These are phyloP conservation scores for Macrocystidia cucumis DNA, from an alignment of 1,284 basidiomycete genomes.

Conservation along the genomic window DNA sequence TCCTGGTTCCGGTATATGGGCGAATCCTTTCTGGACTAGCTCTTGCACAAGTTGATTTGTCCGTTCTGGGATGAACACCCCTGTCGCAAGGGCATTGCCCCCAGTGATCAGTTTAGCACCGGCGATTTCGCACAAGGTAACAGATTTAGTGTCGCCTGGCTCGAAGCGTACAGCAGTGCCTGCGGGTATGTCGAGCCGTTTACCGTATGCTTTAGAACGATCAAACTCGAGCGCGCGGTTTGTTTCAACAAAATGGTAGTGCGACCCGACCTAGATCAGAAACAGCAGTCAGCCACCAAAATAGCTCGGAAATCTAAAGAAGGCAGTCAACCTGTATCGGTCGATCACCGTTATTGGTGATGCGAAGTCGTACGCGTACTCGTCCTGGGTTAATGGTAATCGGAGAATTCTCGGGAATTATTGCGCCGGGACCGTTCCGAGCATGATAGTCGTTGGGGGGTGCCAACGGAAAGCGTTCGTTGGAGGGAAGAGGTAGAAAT, in stretches of 20 bases:
- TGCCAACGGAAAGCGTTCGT: constrained; percentile 54
- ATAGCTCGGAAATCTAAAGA: constrained; percentile 5
- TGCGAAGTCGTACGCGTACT: constrained; percentile 62
- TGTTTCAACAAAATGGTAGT: constrained; percentile 92
- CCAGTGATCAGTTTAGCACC: constrained; percentile 72
- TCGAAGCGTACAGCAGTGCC: constrained; percentile 97
- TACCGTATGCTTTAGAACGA: constrained; percentile 74
- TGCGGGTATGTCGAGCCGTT: constrained; percentile 85
- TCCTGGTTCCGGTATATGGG: constrained; percentile 53
- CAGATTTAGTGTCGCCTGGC: constrained; percentile 84
- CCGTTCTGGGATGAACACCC: constrained; percentile 35
- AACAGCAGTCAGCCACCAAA: constrained; percentile 4
- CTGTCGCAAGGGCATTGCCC: constrained; percentile 73
- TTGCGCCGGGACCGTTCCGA: constrained; percentile 65
- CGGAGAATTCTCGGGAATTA: constrained; percentile 59
- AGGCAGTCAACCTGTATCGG: constrained; percentile 72
- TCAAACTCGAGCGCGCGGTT: constrained; percentile 84
- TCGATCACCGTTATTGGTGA: constrained; percentile 91
- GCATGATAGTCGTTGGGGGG: constrained; percentile 39
- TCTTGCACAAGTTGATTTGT: constrained; percentile 38
- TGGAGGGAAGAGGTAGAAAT: constrained; percentile 78
- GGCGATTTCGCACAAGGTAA: constrained; percentile 76
- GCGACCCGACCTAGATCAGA: constrained; percentile 75
- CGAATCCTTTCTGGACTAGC: constrained; percentile 49
- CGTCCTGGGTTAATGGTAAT: constrained; percentile 76